Base-by-base conservation (phyloP, 2,329 filamentous ascomycete genomes). In the Colletotrichum truncatum region DNA sequence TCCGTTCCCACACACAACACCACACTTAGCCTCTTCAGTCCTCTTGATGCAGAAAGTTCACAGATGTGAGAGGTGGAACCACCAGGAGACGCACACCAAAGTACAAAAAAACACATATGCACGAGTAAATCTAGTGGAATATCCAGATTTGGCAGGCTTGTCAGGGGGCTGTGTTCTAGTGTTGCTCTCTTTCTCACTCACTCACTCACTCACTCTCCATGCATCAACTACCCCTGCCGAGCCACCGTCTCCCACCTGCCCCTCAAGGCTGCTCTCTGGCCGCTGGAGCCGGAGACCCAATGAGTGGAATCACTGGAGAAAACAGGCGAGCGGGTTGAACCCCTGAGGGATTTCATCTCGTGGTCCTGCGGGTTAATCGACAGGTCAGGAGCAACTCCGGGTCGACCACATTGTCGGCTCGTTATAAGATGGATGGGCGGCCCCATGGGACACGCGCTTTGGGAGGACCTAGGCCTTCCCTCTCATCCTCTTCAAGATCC, bases 111-210 rank as follows among this genome's bases (percentile, higher is more conserved):
- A 39, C 21, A 16, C 38, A 26, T 23, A 16, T 18, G 53, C 21
- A 16, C 38, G 34, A 36, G 12, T 18, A 9, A 43, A 23, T 28
- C 21, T 21, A 16, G 53, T 41, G 34, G 26, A 16, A 64, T 36
- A 53, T 46, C 45, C 38, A 45, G 30, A 52, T 45, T 16, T 28
- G 45, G 26, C 36, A 52, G 36, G 28, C 16, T 53, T 54, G 56
- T 46, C 48, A 62, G 28, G 62, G 55, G 62, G 48, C 34, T 34
- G 39, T 61, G 62, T 62, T 65, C 62, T 55, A 55, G 62, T 60
- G n/a, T n/a, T n/a, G n/a, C 52, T 38, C 52, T 45, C 12, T 25
- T 43, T 26, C 36, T 52, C 43, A 14, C 46, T 30, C 21, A 25
- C 39, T 23, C 45, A 38, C 16, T 38, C 39, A 25, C 39, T 52